Base-by-base conservation (phyloP, 2,329 filamentous ascomycete genomes). In the Cladosporium sp. region DNA sequence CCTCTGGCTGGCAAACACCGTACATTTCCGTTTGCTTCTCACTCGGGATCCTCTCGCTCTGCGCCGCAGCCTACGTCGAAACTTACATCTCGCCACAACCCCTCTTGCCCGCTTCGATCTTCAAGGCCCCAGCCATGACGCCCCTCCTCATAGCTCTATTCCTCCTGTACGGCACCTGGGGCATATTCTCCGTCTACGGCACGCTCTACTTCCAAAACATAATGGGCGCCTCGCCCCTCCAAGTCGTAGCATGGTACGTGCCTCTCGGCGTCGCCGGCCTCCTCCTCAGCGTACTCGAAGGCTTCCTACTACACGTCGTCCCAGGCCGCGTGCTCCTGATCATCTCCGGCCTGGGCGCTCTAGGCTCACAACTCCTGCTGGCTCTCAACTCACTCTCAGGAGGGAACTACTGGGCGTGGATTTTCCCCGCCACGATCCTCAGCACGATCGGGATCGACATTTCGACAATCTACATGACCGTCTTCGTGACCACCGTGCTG, bases 381-480 rank as follows among this genome's bases (percentile, higher is more conserved):
- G 83, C 84, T 6, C 59, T 86, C 3, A 76, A 84, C 22, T 84
- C 84, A 0, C 27, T 53, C n/a, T 62, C 68, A 1, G 36, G 61
- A 7, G 75, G 72, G 0, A 78, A 71, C 30, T 85, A 85, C 72
- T 90, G 86, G 86, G 79, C 83, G 0, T 89, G 79, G 59, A 75
- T 87, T 15, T 88, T 90, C 60, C 84, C 86, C 0, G 71, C 80
- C 50, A 85, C 85, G 81, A 64, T 84, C 69, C 79, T 82, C 53
- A 78, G 77, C 9, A 90, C 86, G 0, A 73, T 89, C 29, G 85
- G 84, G 17, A 82, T 89, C 52, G 87, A 90, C 59, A 81, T 89
- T 47, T 82, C 80, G 3, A 89, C 84, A 67, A 88, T 85, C 61
- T 77, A 89, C 1, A 80, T 82, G 19, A 89, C 86, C 59, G 78